These are phyloP conservation scores for Saprolegnia parasitica DNA, from an alignment of 352 stramenopile species.

Conservation along the genomic window DNA sequence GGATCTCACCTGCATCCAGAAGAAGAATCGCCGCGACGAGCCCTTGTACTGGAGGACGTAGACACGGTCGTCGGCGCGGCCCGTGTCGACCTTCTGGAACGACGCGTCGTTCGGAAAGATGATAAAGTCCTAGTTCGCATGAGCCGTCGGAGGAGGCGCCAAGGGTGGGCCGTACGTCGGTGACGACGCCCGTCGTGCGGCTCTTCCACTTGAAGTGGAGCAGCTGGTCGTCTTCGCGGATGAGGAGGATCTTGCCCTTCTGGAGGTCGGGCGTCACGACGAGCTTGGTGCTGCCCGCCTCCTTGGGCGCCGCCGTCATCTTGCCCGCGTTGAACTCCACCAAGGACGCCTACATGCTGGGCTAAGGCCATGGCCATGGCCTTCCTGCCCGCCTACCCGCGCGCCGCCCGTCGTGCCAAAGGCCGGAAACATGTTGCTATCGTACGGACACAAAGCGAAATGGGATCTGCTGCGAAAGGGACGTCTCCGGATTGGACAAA, in stretches of 20 bases:
- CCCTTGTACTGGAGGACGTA: conserved; percentile 92
- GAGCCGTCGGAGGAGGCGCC: background rate
- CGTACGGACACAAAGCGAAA: conserved; percentile 11
- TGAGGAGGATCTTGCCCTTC: conserved; percentile 87
- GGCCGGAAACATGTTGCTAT: conserved; percentile 24
- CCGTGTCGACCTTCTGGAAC: conserved; percentile 87
- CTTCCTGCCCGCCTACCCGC: conserved; percentile 10
- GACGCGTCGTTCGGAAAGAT: conserved; percentile 88
- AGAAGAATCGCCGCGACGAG: conserved; percentile 89
- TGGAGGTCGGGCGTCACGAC: conserved; percentile 83
- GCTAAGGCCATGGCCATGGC: background rate
- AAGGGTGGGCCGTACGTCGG: conserved; percentile 40
- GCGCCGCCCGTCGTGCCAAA: conserved; percentile 25
- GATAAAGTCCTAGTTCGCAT: conserved; percentile 73
- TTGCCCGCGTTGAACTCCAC: conserved; percentile 91
- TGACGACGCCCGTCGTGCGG: conserved; percentile 71
- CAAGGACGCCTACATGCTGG: conserved; percentile 32
- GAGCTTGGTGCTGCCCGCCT: conserved; percentile 74
- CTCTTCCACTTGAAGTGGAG: conserved; percentile 93
- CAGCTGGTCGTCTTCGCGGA: conserved; percentile 83
- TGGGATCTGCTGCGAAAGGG: background rate
- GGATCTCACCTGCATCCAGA: conserved; percentile 88
- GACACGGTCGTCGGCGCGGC: conserved; percentile 77
- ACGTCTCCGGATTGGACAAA: background rate
- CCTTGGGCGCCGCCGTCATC: conserved; percentile 66